Conservation (phyloP, 176 grass and related monocot genomes). For the Canna indica region DNA sequence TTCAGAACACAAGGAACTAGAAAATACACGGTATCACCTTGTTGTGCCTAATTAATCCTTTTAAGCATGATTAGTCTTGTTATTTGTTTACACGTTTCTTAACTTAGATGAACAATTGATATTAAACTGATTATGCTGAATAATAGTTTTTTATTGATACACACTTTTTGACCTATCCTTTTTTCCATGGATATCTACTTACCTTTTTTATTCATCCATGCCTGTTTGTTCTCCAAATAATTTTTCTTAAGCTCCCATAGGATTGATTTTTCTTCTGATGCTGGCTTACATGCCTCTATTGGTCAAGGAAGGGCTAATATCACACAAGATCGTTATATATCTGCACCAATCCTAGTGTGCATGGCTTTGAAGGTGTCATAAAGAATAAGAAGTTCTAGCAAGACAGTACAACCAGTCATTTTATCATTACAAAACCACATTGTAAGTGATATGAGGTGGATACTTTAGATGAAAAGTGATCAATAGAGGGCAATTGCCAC, state of each 20-base stretch:
- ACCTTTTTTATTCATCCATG: background rate
- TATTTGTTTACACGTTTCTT: background rate
- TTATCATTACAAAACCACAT: too few species aligned
- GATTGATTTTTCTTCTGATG: background rate
- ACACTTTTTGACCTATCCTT: background rate
- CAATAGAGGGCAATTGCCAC: too few species aligned
- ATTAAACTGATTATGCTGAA: background rate
- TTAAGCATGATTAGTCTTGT: background rate
- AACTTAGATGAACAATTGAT: background rate
- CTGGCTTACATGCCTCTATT: background rate
- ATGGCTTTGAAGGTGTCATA: background rate
- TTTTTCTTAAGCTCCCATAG: background rate
- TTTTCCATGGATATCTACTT: background rate
- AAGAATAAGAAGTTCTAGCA: background rate
- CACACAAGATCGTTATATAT: background rate
- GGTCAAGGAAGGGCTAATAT: background rate
- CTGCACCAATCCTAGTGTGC: background rate
- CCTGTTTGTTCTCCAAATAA: background rate
- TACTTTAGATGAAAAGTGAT: too few species aligned
- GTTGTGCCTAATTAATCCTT: background rate
- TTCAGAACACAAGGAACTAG: constrained; percentile 12
- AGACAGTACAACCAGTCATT: background rate
- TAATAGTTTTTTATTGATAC: background rate
- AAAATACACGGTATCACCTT: background rate
- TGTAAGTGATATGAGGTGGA: too few species aligned